Conservation (phyloP, 2,329 filamentous ascomycete species). For the Cladosporium austrohemisphaericum region DNA sequence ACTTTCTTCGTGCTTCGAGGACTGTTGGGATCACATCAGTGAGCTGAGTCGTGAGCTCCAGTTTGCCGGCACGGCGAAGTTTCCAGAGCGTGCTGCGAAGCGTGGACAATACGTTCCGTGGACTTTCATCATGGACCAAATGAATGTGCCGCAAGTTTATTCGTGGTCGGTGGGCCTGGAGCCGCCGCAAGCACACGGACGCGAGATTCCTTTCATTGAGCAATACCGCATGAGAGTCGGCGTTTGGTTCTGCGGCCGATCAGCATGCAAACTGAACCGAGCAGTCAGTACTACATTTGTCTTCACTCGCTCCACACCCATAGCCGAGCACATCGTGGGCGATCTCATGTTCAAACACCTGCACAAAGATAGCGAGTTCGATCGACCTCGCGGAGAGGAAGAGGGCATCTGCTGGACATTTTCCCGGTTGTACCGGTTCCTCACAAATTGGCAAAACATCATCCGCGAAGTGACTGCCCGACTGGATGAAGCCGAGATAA, state of each 20-base stretch:
- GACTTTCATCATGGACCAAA: slow-evolving; percentile 37
- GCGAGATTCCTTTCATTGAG: slow-evolving; percentile 27
- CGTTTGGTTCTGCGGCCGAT: slow-evolving; percentile 34
- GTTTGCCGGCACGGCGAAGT: slow-evolving; percentile 33
- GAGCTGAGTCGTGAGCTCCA: slow-evolving; percentile 35
- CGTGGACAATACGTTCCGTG: slow-evolving; percentile 31
- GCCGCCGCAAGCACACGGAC: slow-evolving; percentile 25
- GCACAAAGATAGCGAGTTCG: slow-evolving; percentile 31
- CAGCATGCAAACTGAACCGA: slow-evolving; percentile 31
- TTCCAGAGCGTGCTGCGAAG: slow-evolving; percentile 33
- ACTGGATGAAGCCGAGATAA: slow-evolving; percentile 35
- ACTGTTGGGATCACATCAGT: slow-evolving; percentile 31
- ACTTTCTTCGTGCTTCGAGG: slow-evolving; percentile 32
- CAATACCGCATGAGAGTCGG: slow-evolving; percentile 34
- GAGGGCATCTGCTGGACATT: slow-evolving; percentile 37
- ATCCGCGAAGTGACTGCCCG: slow-evolving; percentile 32
- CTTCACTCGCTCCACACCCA: slow-evolving; percentile 31
- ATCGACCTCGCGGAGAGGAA: slow-evolving; percentile 32
- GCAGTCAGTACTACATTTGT: slow-evolving; percentile 32
- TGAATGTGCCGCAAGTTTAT: slow-evolving; percentile 39
- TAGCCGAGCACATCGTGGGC: slow-evolving; percentile 33
- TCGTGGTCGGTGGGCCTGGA: slow-evolving; percentile 35
- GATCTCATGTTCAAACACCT: slow-evolving; percentile 33
- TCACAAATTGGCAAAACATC: slow-evolving; percentile 39
- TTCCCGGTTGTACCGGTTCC: slow-evolving; percentile 31